A percentile compares a stretch with the other conserved stretches of the same genome.
These are phyloP conservation scores for Talaromyces sp. DNA, from an alignment of 2,329 filamentous ascomycete genomes.

Conservation along the genomic window DNA sequence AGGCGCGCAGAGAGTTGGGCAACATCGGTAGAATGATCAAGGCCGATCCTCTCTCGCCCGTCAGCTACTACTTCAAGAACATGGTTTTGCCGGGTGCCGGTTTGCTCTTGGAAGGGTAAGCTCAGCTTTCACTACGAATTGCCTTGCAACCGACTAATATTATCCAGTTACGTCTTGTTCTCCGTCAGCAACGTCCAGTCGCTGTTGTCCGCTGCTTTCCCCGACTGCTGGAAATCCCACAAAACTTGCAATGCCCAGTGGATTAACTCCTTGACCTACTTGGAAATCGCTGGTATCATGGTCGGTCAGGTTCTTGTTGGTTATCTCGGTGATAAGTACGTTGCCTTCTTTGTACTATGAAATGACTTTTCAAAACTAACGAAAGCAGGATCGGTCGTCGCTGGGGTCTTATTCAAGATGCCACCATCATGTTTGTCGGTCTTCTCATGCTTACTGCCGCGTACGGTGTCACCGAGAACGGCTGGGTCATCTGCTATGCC, in stretches of 20 bases:
- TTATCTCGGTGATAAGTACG: constrained; percentile 66
- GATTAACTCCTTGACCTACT: constrained; percentile 80
- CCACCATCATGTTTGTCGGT: constrained; percentile 88
- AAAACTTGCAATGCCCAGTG: constrained; percentile 72
- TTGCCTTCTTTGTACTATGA: background rate
- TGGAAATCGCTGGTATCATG: constrained; percentile 94
- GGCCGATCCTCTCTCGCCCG: constrained; percentile 74
- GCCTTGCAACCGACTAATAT: background rate
- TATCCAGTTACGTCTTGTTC: constrained; percentile 78
- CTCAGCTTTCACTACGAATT: constrained; percentile 8
- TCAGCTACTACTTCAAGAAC: constrained; percentile 85
- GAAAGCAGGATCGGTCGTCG: constrained; percentile 73
- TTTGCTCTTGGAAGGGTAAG: constrained; percentile 77
- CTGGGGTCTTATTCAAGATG: constrained; percentile 94
- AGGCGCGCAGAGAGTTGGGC: constrained; percentile 64
- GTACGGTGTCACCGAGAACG: constrained; percentile 82
- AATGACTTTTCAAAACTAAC: constrained; percentile 22
- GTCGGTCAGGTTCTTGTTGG: constrained; percentile 86
- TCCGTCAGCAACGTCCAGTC: constrained; percentile 91
- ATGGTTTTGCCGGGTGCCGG: constrained; percentile 90
- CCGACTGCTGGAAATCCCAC: constrained; percentile 66
- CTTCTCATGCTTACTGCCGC: constrained; percentile 85
- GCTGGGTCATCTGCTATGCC: constrained; percentile 96
- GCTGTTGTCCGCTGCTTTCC: constrained; percentile 72
- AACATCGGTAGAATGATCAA: constrained; percentile 77